These are phyloP conservation scores for Agrocybe praecox DNA, from an alignment of 768 basidiomycete genomes.

Conservation along the genomic window DNA sequence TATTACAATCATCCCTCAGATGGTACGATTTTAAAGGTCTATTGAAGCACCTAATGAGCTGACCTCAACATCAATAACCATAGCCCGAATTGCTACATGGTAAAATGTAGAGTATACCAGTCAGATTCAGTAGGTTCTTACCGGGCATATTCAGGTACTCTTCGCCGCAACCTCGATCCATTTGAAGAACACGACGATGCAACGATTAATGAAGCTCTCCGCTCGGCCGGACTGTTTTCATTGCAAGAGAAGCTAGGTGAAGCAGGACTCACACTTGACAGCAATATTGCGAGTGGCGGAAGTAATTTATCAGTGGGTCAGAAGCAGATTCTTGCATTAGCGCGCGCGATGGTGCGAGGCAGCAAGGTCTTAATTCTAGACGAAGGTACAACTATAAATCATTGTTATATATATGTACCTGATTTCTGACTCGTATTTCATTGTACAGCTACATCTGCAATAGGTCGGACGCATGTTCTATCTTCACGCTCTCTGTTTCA, in stretches of 20 bases:
- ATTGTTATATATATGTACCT: not conserved
- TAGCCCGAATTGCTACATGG: no score
- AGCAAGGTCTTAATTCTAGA: conserved; percentile 64
- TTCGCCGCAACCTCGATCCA: conserved; percentile 67
- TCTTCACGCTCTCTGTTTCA: not conserved
- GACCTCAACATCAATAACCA: not conserved
- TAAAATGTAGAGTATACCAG: not conserved
- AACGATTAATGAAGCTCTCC: conserved; percentile 37
- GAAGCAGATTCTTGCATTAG: conserved; percentile 68
- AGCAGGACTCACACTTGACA: conserved; percentile 51
- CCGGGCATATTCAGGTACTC: conserved; percentile 26
- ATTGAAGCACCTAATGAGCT: not conserved
- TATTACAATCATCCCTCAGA: conserved; percentile 63
- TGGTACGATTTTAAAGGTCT: conserved; percentile 32
- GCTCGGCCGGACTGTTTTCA: conserved; percentile 39
- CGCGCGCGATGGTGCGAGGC: conserved; percentile 58
- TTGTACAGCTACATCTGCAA: conserved; percentile 44
- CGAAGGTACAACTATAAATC: conserved; percentile 49
- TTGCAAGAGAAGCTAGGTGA: conserved; percentile 44
- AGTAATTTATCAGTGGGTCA: conserved; percentile 77
- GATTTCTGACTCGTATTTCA: not conserved
- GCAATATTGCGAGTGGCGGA: conserved; percentile 51
- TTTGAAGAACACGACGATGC: conserved; percentile 58
- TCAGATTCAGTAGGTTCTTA: not conserved
- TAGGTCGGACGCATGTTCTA: no score